Conservation (phyloP, 2,329 filamentous ascomycete species). For the Xylariaceae sp. region DNA sequence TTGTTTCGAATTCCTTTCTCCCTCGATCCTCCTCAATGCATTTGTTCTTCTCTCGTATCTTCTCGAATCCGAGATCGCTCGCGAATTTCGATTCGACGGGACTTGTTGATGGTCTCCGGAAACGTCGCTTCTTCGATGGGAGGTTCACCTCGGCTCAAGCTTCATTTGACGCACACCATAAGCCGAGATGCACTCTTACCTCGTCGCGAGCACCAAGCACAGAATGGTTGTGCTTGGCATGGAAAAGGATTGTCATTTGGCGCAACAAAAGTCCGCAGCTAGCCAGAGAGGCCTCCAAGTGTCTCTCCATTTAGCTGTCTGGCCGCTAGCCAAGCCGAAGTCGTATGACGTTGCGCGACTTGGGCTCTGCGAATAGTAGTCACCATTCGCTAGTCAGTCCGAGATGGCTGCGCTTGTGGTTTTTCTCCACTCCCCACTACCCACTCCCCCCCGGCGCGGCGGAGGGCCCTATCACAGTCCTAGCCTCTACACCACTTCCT, state of each 20-base stretch:
- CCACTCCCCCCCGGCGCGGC: conserved; percentile 6
- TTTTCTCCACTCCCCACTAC: conserved; percentile 8
- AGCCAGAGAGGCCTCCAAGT: conserved; percentile 12
- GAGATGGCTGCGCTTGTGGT: conserved; percentile 17
- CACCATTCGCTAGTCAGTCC: conserved; percentile 19
- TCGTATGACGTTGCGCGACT: conserved; percentile 19
- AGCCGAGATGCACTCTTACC: no score
- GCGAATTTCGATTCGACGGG: background rate
- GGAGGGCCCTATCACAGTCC: background rate
- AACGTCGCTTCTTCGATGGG: background rate
- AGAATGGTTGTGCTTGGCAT: conserved; percentile 8
- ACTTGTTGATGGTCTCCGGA: background rate
- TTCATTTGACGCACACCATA: no score
- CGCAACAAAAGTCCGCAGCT: background rate
- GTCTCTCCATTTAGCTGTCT: background rate
- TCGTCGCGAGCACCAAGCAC: conserved; percentile 1
- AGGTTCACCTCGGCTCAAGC: no score
- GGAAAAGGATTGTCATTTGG: conserved; percentile 1
- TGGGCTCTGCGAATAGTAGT: conserved; percentile 11
- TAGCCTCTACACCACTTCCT: background rate
- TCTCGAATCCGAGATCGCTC: conserved; percentile 2
- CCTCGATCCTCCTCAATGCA: conserved; percentile 1
- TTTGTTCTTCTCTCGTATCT: background rate
- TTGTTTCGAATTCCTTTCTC: background rate
- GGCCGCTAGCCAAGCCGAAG: conserved; percentile 11